Evolutionary conservation across 805 yeast genomes (phyloP).

Genomic region (Zygosaccharomyces bisporus): DNA sequence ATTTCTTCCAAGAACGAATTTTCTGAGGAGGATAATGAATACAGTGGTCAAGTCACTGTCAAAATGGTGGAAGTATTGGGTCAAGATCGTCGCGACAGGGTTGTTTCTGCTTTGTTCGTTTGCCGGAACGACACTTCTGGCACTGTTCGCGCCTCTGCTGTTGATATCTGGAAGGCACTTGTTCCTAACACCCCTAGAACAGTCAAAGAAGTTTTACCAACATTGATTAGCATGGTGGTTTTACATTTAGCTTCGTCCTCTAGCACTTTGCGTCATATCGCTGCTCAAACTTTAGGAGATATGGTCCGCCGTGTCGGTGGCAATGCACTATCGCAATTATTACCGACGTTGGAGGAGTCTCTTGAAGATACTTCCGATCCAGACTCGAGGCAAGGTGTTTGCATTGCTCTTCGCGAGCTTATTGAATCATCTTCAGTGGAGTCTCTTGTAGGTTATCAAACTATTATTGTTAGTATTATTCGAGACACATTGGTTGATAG

Average conservation of each 20-base stretch:
- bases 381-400: constrained; percentile 94
- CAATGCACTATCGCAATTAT: constrained; percentile 72
- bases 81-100: constrained; percentile 78
- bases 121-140: constrained; percentile 92
- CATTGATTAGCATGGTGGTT: constrained; percentile 75
- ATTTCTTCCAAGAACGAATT: constrained; percentile 73
- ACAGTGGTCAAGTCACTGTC: constrained; percentile 51
- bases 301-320: constrained; percentile 91
- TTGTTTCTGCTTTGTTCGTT: constrained; percentile 80
- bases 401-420: constrained; percentile 86
- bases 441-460: constrained; percentile 61
- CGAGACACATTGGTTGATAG: constrained; percentile 76
- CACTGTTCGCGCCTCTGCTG: constrained; percentile 81
- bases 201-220: constrained; percentile 84
- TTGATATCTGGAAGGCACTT: constrained; percentile 94
- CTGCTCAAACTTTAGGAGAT: constrained; percentile 92
- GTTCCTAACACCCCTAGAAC: constrained; percentile 95
- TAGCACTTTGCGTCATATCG: constrained; percentile 74
- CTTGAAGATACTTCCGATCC: constrained; percentile 56
- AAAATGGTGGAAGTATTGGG: constrained; percentile 78
- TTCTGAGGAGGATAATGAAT: constrained; percentile 42
- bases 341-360: constrained; percentile 78
- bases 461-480: constrained; percentile 65
- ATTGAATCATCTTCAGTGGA: constrained; percentile 67
- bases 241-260: constrained; percentile 80